Evolutionary conservation across 2,329 filamentous ascomycete species (phyloP), one percentile per base, ranked within the genome.

Genomic region (Scortechinia acanthostroma): DNA sequence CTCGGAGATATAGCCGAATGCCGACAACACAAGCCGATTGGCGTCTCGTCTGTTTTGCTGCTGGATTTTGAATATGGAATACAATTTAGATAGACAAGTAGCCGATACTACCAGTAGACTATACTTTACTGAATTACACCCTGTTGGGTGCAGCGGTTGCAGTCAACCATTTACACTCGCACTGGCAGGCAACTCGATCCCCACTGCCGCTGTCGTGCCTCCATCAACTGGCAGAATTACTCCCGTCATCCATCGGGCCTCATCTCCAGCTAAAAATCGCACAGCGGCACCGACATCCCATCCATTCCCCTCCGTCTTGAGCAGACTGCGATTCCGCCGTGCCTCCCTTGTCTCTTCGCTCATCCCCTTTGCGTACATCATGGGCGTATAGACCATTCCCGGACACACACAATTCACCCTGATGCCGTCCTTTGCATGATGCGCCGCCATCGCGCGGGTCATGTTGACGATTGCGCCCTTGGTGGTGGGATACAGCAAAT

Each of bases 381-480:
- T 72, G 0, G 69, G 69, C 0, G 69, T 72, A 46, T 70, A 71
- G 0, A 71, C 56, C 64, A 71, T 70, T 6, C 66, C 69, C 3
- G 70, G 69, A 48, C 67, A 71, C 0, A 74, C 69, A 19, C 70
- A 73, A 40, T 74, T 74, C 2, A 74, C 70, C 4, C 70, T 57
- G 16, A 74, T 70, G 3, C 65, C 64, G 2, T 70, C 59, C 17
- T 51, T 46, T 3, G 61, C 70, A 49, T 74, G 71, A 22, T 74
- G 66, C 1, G 68, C 67, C 1, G 71, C 71, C 71, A 75, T 74
- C 1, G 70, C 68, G 1, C 69, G 53, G 1, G 71, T 74, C 70
- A 75, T 73, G 20, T 74, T 68, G 2, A 74, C 61, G 1, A 74
- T 64, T 0, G 69, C 69, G 1, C 70, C 69, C 47, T 73, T 73